phyloP scores from a whole-genome alignment of 441 rosid genomes.

The Heliophila coronopifolia region DNA sequence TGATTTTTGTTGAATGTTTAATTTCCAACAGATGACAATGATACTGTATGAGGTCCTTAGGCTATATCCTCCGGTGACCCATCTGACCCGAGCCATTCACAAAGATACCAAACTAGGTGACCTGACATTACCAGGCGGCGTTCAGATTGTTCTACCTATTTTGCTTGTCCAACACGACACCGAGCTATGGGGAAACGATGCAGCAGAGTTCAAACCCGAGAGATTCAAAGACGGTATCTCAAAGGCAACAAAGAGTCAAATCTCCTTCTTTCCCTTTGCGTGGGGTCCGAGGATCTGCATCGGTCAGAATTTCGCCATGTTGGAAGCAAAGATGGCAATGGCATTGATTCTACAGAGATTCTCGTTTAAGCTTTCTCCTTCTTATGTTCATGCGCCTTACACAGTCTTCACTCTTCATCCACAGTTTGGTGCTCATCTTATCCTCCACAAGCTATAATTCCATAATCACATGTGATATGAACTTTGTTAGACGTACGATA shows the following conservation, averaged over 20 bases:
- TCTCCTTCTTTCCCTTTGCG: conserved; percentile 38
- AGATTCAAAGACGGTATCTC: conserved; percentile 40
- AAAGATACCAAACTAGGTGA: conserved; percentile 34
- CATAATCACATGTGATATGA: too few relatives aligned
- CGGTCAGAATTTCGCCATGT: conserved; percentile 44
- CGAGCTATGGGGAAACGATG: conserved; percentile 37
- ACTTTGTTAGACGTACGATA: too few relatives aligned
- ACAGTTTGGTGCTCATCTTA: conserved; percentile 32
- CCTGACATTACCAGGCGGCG: conserved; percentile 27
- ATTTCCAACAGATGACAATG: conserved; percentile 26
- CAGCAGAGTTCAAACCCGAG: conserved; percentile 39
- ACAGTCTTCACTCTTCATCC: conserved; percentile 31
- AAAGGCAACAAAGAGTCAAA: conserved; percentile 35
- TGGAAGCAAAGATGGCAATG: conserved; percentile 46
- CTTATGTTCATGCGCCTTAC: conserved; percentile 40
- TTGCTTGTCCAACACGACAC: conserved; percentile 33
- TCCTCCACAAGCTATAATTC: conserved; percentile 16
- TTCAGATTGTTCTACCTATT: conserved; percentile 18
- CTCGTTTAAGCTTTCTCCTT: conserved; percentile 43
- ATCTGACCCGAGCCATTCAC: conserved; percentile 2
- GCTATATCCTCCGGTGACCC: conserved; percentile 29
- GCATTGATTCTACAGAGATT: conserved; percentile 38
- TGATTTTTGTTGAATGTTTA: background rate
- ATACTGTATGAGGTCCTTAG: conserved; percentile 36
- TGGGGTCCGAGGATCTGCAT: conserved; percentile 50